These are phyloP conservation scores for Trichocladium uniseriatum DNA, from an alignment of 495 filamentous ascomycete genomes.

Conservation along the genomic window DNA sequence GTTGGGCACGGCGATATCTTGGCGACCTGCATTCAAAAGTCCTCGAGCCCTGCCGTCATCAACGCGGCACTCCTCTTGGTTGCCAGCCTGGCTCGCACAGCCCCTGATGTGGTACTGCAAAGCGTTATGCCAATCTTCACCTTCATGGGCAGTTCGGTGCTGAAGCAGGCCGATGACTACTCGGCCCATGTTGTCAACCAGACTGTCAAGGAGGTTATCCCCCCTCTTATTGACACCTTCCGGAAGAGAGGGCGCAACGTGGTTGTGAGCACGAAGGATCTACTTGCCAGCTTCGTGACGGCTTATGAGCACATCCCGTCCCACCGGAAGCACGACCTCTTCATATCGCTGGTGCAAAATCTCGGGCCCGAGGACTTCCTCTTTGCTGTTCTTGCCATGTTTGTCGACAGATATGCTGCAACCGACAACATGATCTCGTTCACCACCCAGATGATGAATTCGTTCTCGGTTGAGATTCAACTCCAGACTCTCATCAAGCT, in stretches of 20 bases:
- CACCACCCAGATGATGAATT: slow-evolving; percentile 42
- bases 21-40: slow-evolving; percentile 83
- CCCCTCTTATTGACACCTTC: slow-evolving; percentile 78
- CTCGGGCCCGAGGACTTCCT: slow-evolving; percentile 76
- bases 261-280: slow-evolving; percentile 69
- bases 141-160: slow-evolving; percentile 83
- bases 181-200: slow-evolving; percentile 86
- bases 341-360: slow-evolving; percentile 69
- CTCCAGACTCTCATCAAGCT: slow-evolving; percentile 63
- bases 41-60: slow-evolving; percentile 79
- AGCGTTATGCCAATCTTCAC: slow-evolving; percentile 99
- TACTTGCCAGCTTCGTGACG: slow-evolving; percentile 83
- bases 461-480: slow-evolving; percentile 55
- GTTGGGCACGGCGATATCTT: slow-evolving; percentile 77
- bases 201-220: slow-evolving; percentile 83
- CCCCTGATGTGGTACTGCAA: slow-evolving; percentile 82
- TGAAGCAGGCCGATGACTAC: slow-evolving; percentile 88
- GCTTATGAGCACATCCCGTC: slow-evolving; percentile 91
- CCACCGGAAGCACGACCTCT: slow-evolving; percentile 71
- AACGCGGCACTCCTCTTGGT: slow-evolving; percentile 86
- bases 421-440: slow-evolving; percentile 44
- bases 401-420: slow-evolving; percentile 57
- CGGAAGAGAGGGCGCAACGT: slow-evolving; percentile 67
- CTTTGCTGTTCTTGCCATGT: slow-evolving; percentile 60
- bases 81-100: slow-evolving; percentile 68